Evolutionary conservation across 2,329 filamentous ascomycete species (phyloP).

Genomic region (Coniella lustricola): DNA sequence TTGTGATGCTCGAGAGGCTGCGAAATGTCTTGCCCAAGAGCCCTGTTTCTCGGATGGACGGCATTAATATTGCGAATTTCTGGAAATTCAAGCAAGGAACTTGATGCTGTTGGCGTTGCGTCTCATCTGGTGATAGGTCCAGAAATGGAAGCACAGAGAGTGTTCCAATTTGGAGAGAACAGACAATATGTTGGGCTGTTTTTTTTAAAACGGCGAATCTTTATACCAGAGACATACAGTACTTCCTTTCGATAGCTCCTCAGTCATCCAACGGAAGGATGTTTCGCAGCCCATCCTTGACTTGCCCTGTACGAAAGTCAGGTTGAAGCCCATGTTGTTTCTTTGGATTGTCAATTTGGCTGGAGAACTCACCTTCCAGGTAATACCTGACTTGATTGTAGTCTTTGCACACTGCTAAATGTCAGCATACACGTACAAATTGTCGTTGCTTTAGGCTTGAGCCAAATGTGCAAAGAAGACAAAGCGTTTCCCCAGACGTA

Average conservation of each 20-base stretch:
- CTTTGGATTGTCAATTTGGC: not conserved
- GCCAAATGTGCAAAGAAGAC: too few species aligned
- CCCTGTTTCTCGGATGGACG: conserved; percentile 6
- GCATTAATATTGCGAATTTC: not conserved
- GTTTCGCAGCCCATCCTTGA: conserved; percentile 6
- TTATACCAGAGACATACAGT: too few species aligned
- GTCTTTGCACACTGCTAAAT: conserved; percentile 19
- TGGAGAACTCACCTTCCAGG: conserved; percentile 19
- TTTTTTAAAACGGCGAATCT: too few species aligned
- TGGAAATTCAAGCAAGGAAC: not conserved
- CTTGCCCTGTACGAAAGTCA: conserved; percentile 4
- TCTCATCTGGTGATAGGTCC: not conserved
- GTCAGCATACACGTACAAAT: not conserved
- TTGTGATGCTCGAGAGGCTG: too few species aligned
- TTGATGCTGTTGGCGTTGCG: too few species aligned
- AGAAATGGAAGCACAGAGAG: not conserved
- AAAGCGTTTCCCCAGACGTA: too few species aligned
- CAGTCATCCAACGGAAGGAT: conserved; percentile 10
- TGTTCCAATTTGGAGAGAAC: not conserved
- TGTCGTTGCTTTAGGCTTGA: not conserved
- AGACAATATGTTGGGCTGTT: too few species aligned
- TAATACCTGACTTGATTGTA: conserved; percentile 20
- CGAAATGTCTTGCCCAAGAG: not conserved
- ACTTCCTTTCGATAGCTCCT: too few species aligned
- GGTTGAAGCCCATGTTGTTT: not conserved